A percentile compares a stretch with the other conserved stretches of the same genome.
Evolutionary conservation across 1,139 yeast genomes (phyloP).

Genomic region (Blastobotrys serpentis): DNA sequence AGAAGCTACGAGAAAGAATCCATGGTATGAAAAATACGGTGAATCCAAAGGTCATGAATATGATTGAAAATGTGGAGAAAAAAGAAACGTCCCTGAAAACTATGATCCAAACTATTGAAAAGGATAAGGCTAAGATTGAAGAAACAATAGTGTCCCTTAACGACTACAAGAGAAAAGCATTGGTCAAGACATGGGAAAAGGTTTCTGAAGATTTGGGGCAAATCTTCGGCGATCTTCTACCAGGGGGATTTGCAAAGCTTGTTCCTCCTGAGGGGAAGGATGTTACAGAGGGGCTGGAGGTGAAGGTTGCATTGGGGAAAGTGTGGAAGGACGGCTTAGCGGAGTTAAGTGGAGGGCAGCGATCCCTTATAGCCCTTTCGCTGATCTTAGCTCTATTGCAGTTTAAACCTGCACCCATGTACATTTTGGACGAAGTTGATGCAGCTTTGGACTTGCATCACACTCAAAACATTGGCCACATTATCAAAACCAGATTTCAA

Average conservation of each 20-base stretch:
- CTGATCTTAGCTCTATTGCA: conserved; percentile 86
- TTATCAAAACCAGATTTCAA: conserved; percentile 89
- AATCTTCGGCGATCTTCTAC: conserved; percentile 83
- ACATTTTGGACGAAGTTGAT: conserved; percentile 94
- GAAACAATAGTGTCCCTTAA: conserved; percentile 85
- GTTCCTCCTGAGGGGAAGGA: conserved; percentile 78
- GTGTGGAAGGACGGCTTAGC: conserved; percentile 97
- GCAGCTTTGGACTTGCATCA: conserved; percentile 97
- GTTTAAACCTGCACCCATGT: conserved; percentile 98
- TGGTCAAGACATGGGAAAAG: conserved; percentile 79
- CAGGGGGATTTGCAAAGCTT: conserved; percentile 86
- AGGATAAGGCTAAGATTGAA: conserved; percentile 85
- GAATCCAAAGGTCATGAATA: conserved; percentile 84
- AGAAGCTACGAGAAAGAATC: conserved; percentile 58
- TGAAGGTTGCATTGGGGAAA: conserved; percentile 83
- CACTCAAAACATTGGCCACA: conserved; percentile 95
- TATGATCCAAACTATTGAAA: conserved; percentile 85
- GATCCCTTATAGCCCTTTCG: conserved; percentile 89
- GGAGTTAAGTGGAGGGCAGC: conserved; percentile 95
- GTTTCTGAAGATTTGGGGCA: conserved; percentile 83
- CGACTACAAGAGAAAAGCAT: conserved; percentile 80
- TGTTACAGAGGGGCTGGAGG: conserved; percentile 88
- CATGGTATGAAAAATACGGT: conserved; percentile 78
- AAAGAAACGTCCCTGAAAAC: conserved; percentile 74
- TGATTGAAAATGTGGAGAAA: conserved; percentile 92